phyloP scores from a whole-genome alignment of 768 basidiomycete genomes.

The Cantharellus cinnabarinus region DNA sequence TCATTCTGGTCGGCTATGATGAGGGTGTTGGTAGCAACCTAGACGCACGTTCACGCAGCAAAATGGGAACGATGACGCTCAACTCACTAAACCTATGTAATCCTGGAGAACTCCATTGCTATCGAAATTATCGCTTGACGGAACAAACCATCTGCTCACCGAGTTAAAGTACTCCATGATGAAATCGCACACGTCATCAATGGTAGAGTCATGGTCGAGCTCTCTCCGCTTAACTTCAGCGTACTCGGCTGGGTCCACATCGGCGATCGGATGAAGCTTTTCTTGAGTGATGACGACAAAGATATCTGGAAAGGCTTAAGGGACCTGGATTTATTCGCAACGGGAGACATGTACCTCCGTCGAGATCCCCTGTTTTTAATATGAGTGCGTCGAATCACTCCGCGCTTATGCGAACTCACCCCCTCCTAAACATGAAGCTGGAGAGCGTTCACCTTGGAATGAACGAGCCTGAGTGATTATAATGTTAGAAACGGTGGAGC shows the following conservation, averaged over 20 bases:
- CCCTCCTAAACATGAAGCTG: slow-evolving; percentile 9
- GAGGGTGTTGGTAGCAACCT: slow-evolving; percentile 28
- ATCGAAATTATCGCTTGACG: background rate
- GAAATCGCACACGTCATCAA: slow-evolving; percentile 10
- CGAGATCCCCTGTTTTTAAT: background rate
- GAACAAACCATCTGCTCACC: background rate
- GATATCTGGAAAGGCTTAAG: background rate
- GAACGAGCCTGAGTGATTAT: background rate
- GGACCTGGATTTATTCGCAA: too few species aligned
- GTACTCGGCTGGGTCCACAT: slow-evolving; percentile 4
- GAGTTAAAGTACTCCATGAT: slow-evolving; percentile 10
- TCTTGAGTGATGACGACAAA: background rate
- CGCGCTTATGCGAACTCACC: slow-evolving; percentile 12
- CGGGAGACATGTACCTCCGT: slow-evolving; percentile 1
- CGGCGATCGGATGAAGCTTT: slow-evolving; percentile 12
- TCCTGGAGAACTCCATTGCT: background rate
- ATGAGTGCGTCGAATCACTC: background rate
- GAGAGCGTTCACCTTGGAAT: slow-evolving; percentile 22
- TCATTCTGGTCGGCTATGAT: slow-evolving; percentile 43
- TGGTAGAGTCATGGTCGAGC: slow-evolving; percentile 6
- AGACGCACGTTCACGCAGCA: background rate
- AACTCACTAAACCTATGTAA: background rate
- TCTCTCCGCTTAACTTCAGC: too few species aligned
- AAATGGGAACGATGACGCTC: slow-evolving; percentile 22
- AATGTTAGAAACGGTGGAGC: too few species aligned